phyloP scores from a whole-genome alignment of 2,329 filamentous ascomycete genomes.

The Colletotrichum australisinense region DNA sequence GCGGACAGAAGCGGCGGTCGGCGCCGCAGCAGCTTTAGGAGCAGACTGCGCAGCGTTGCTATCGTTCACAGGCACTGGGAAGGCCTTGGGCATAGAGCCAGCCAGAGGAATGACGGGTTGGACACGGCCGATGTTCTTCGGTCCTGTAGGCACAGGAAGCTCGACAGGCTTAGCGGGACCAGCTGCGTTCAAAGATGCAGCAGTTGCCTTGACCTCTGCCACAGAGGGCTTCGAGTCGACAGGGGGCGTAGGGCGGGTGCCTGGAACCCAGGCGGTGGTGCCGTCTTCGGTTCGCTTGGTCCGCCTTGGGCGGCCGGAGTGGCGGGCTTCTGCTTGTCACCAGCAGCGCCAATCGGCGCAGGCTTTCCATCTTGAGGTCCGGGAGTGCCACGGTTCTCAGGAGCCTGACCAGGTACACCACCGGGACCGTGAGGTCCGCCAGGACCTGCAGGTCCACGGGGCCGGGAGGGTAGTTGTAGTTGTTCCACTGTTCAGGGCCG shows the following conservation, averaged over 20 bases:
- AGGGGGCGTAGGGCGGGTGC: conserved; percentile 70
- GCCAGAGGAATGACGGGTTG: conserved; percentile 75
- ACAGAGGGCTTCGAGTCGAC: conserved; percentile 76
- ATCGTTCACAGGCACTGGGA: conserved; percentile 26
- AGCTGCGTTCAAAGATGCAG: conserved; percentile 59
- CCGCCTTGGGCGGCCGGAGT: conserved; percentile 52
- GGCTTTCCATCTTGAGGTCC: conserved; percentile 55
- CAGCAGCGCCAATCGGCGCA: conserved; percentile 62
- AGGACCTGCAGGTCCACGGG: conserved; percentile 62
- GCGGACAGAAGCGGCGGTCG: conserved; percentile 57
- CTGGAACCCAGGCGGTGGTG: conserved; percentile 36
- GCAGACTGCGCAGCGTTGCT: conserved; percentile 41
- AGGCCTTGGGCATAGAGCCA: conserved; percentile 48
- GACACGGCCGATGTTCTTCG: conserved; percentile 62
- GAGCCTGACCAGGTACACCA: conserved; percentile 41
- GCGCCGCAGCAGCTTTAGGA: conserved; percentile 41
- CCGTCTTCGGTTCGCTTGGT: conserved; percentile 29
- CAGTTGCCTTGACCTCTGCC: conserved; percentile 63
- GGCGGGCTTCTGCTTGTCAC: conserved; percentile 60
- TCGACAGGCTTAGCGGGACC: conserved; percentile 47
- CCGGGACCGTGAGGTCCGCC: conserved; percentile 47
- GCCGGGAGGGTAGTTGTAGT: conserved; percentile 72
- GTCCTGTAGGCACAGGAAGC: conserved; percentile 59
- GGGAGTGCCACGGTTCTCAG: conserved; percentile 37
- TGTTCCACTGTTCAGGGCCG: conserved; percentile 62